Conservation (phyloP, 2,329 filamentous ascomycete species). For the Allantophomopsis lycopodina region DNA sequence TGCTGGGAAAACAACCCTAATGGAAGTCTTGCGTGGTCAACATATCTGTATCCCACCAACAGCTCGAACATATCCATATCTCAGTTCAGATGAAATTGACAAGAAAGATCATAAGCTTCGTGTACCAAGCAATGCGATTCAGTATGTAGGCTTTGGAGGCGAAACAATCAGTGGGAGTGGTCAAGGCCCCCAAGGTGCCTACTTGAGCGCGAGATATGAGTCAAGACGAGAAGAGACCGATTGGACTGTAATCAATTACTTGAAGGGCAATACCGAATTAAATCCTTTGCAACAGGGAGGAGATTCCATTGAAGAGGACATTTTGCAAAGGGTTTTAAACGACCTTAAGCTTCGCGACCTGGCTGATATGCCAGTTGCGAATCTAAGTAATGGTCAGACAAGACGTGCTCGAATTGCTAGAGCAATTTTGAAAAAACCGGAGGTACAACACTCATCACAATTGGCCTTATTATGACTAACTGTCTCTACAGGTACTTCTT, state of each 20-base stretch:
- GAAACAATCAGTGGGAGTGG: constrained; percentile 45
- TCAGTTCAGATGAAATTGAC: constrained; percentile 41
- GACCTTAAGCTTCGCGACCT: constrained; percentile 59
- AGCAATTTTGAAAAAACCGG: constrained; percentile 64
- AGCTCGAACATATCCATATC: constrained; percentile 31
- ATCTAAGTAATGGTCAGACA: constrained; percentile 88
- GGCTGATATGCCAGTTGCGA: constrained; percentile 70
- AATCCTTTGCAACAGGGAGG: constrained; percentile 53
- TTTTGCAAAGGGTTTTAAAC: constrained; percentile 48
- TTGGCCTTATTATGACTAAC: background rate
- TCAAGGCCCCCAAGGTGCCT: constrained; percentile 54
- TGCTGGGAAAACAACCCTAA: constrained; percentile 67
- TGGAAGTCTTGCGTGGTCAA: constrained; percentile 65
- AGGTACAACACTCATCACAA: constrained; percentile 23
- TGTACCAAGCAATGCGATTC: constrained; percentile 54
- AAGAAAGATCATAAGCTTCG: constrained; percentile 33
- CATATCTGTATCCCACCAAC: constrained; percentile 60
- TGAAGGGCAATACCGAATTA: constrained; percentile 70
- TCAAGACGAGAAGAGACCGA: constrained; percentile 76
- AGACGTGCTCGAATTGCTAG: constrained; percentile 78
- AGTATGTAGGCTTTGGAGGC: constrained; percentile 82
- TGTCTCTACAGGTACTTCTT: constrained; percentile 38
- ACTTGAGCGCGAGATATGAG: constrained; percentile 84
- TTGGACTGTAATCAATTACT: constrained; percentile 69
- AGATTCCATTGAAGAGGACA: constrained; percentile 29